Evolutionary conservation across 1,284 basidiomycete species (phyloP).

Genomic region (Ceratorhiza oryzae-sativae): DNA sequence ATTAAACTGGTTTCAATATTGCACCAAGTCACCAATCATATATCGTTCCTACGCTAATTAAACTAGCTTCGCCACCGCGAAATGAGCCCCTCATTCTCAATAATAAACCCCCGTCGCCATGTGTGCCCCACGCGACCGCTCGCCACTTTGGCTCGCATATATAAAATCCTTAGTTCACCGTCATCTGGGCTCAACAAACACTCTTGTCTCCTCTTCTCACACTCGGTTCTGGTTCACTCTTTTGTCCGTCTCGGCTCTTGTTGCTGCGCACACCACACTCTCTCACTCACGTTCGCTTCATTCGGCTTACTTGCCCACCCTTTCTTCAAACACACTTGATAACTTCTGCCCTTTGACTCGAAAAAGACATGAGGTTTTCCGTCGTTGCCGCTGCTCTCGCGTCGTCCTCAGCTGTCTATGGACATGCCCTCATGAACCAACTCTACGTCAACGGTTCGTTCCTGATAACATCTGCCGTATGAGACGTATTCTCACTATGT

Average conservation of each 20-base stretch:
- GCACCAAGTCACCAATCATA: background rate
- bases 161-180: background rate
- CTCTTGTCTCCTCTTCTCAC: constrained; percentile 26
- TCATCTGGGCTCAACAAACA: background rate
- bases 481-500: background rate
- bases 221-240: constrained; percentile 26
- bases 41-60: background rate
- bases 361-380: constrained; percentile 18
- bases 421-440: background rate
- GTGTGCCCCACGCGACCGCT: constrained; percentile 26
- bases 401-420: background rate
- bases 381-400: constrained; percentile 16
- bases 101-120: constrained; percentile 24
- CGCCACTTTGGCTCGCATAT: constrained; percentile 14
- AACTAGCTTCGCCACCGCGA: constrained; percentile 1
- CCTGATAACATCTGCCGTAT: background rate
- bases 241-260: constrained; percentile 5
- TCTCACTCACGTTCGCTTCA: constrained; percentile 23
- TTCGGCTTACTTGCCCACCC: constrained; percentile 1
- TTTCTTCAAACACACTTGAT: background rate
- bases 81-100: background rate
- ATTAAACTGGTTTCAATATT: background rate
- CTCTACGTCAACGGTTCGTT: constrained; percentile 24
- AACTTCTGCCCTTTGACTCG: background rate
- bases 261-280: constrained; percentile 29